Evolutionary conservation across 2,329 filamentous ascomycete genomes (phyloP), one percentile per base, ranked within the genome.

Genomic region (Fusarium anthophilum): DNA sequence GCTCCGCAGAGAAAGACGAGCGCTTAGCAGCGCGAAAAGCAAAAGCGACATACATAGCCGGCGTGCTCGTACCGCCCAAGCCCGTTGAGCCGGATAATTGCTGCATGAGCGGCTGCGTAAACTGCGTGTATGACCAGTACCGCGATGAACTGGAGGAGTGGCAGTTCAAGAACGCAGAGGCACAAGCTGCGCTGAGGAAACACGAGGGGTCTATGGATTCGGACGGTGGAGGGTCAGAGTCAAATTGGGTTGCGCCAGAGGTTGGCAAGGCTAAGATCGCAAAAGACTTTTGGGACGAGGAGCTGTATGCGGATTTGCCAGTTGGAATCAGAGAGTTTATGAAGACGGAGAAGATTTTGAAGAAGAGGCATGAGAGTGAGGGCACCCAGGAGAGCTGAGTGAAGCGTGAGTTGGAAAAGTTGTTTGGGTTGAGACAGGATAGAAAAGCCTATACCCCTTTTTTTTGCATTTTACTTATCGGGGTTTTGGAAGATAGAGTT

Each of bases 21-120:
- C 88, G 90, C 45, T 83, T 90, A 11, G 87, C 86, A 7, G 86
- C 89, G 50, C 87, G 91, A 41, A 84, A 90, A 18, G 84, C 87
- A 20, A 86, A 89, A 70, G 91, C 91, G 56, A 89, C 86, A 14
- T 86, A 90, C 69, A 86, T 98, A 63, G 95, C 93, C 3, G 96
- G 95, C 8, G 89, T 98, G 2, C 83, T 90, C 24, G 92, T 98
- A 9, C 96, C 96, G 5, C 95, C 95, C 1, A 89, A 90, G 54
- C 96, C 96, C 3, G 88, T 91, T 54, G 96, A 99, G 83, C 96
- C 96, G 8, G 96, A 98, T 79, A 98, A 99, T 80, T 99, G 96
- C 87, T 99, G 96, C 84, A 99, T 99, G 96, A 96, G 94, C 79
- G 96, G 96, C 7, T 99, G 96, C 81, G 96, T 98, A 55, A 95